A percentile compares a stretch with the other conserved stretches of the same genome.
phyloP scores from a whole-genome alignment of 192 early-diverging fungal species.

The Rhizoclosmatium globosum region DNA sequence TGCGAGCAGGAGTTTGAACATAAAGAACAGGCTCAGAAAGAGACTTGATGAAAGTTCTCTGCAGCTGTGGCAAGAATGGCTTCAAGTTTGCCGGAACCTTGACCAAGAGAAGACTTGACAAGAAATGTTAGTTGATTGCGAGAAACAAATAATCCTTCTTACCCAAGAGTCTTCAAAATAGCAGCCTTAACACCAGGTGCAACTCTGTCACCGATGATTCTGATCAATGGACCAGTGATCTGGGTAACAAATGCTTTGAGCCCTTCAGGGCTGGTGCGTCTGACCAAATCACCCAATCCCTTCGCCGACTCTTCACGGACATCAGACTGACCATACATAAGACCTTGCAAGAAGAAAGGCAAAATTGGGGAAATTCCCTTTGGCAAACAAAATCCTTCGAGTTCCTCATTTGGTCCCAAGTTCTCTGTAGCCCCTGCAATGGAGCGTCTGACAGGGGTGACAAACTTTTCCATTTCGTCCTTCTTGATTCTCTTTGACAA shows the following conservation, averaged over 20 bases:
- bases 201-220: slow-evolving; percentile 96
- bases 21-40: slow-evolving; percentile 76
- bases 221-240: slow-evolving; percentile 97
- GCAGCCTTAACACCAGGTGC: slow-evolving; percentile 91
- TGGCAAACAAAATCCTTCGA: slow-evolving; percentile 90
- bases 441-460: slow-evolving; percentile 68
- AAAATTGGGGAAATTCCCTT: slow-evolving; percentile 92
- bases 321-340: slow-evolving; percentile 86
- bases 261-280: slow-evolving; percentile 74
- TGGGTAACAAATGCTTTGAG: slow-evolving; percentile 91
- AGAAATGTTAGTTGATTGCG: slow-evolving; percentile 22
- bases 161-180: slow-evolving; percentile 86
- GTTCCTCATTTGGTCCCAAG: slow-evolving; percentile 45
- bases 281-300: slow-evolving; percentile 82
- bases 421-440: slow-evolving; percentile 66
- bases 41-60: slow-evolving; percentile 94
- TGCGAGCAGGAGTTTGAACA: slow-evolving; percentile 83
- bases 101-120: slow-evolving; percentile 67
- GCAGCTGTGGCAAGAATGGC: slow-evolving; percentile 97
- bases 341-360: slow-evolving; percentile 92
- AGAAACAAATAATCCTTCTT: slow-evolving; percentile 33
- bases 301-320: slow-evolving; percentile 86
- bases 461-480: slow-evolving; percentile 86
- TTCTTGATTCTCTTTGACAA: slow-evolving; percentile 85
- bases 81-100: slow-evolving; percentile 91